A percentile compares a stretch with the other conserved stretches of the same genome.
These are phyloP conservation scores for Candida ficus DNA, from an alignment of 805 yeast species.

Conservation along the genomic window DNA sequence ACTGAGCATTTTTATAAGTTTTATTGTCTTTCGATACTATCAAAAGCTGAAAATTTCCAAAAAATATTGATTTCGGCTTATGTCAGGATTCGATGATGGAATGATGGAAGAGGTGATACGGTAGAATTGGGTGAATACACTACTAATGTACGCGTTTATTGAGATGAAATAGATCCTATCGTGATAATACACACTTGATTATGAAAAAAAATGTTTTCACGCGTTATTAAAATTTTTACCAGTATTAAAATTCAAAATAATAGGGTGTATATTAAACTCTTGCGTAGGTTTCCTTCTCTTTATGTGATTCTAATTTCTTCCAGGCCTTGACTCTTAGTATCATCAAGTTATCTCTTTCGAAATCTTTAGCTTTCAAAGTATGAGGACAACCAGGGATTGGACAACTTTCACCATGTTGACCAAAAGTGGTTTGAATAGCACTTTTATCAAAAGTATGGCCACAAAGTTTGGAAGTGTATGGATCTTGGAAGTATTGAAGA, in stretches of 20 bases:
- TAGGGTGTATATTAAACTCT: constrained; percentile 12
- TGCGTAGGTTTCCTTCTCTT: constrained; percentile 8
- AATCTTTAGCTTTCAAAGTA: constrained; percentile 30
- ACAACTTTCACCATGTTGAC: constrained; percentile 31
- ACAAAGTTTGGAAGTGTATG: constrained; percentile 53
- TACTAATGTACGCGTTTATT: no score
- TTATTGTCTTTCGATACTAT: no score
- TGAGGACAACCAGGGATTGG: constrained; percentile 49
- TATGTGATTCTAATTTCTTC: constrained; percentile 18
- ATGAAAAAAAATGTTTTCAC: no score
- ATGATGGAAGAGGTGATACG: no score
- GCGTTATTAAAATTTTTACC: no score
- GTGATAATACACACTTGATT: no score
- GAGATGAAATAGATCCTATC: no score
- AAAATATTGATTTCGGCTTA: no score
- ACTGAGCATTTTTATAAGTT: not conserved
- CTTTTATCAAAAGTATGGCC: constrained; percentile 56
- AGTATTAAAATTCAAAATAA: no score
- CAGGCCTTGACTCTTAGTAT: constrained; percentile 42
- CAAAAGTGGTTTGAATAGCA: constrained; percentile 35
- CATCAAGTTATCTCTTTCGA: constrained; percentile 50
- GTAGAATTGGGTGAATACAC: no score
- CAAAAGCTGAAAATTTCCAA: no score
- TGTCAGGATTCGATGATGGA: no score
- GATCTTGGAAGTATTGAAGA: constrained; percentile 42